Conservation (phyloP, 2,329 filamentous ascomycete genomes). For the Colletotrichum eleusines region DNA sequence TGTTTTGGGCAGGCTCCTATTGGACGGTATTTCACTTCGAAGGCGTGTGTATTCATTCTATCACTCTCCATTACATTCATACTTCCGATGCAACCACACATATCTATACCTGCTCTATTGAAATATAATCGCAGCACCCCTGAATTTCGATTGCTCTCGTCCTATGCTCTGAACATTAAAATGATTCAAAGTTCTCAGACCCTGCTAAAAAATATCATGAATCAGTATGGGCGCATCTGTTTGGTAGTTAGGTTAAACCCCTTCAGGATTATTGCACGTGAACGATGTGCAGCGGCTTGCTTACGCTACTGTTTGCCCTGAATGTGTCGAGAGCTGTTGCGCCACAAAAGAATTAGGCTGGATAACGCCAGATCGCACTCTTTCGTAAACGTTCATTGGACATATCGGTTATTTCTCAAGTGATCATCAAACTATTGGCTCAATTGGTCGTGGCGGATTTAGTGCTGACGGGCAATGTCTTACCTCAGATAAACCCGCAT, state of each 20-base stretch:
- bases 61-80: not conserved
- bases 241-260: not conserved
- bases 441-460: not conserved
- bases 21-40: not conserved
- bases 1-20: conserved; percentile 39
- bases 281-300: not conserved
- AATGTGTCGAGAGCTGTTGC: not conserved
- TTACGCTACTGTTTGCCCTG: not conserved
- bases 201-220: rapidly evolving
- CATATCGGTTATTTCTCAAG: not conserved
- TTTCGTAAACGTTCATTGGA: not conserved
- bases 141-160: not conserved
- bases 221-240: not conserved
- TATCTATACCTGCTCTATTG: not conserved
- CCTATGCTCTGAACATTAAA: not conserved
- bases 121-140: not conserved
- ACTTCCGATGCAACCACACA: not conserved
- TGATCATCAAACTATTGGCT: not conserved
- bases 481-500: not conserved
- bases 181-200: rapidly evolving
- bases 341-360: not conserved
- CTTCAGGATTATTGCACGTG: not conserved
- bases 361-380: not conserved
- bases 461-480: conserved; percentile 17
- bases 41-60: not conserved